Conservation (phyloP, 192 early-diverging fungal species). For the Coemansia sp. region DNA sequence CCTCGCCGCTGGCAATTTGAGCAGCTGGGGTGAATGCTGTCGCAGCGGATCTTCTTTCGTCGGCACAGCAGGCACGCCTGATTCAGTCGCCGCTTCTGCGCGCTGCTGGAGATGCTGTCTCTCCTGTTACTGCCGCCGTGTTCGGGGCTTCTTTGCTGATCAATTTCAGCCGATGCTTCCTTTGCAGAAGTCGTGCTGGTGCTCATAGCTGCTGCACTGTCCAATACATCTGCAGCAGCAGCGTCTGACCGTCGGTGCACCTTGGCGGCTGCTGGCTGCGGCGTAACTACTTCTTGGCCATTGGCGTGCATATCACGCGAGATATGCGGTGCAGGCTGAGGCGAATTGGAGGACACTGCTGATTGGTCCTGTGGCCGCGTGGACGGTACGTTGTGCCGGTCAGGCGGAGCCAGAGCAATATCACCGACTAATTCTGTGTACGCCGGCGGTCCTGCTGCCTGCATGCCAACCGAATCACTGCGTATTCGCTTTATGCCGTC, state of each 20-base stretch:
- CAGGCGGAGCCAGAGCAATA: conserved; percentile 1
- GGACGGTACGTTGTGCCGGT: conserved; percentile 3
- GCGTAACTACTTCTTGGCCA: conserved; percentile 3
- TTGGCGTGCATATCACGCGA: conserved; percentile 20
- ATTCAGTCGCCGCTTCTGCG: conserved; percentile 51
- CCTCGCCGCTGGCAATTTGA: conserved; percentile 50
- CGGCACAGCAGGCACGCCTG: conserved; percentile 53
- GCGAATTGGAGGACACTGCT: conserved; percentile 1
- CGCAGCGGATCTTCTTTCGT: conserved; percentile 54
- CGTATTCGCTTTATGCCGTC: conserved; percentile 23
- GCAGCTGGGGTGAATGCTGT: conserved; percentile 49
- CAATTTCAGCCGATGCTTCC: background rate
- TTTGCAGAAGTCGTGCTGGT: background rate
- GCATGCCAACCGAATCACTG: conserved; percentile 3
- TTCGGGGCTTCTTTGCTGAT: background rate
- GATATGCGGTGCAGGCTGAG: conserved; percentile 5
- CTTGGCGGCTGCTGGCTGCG: background rate
- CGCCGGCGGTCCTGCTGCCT: background rate
- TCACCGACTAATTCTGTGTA: background rate
- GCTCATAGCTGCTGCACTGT: background rate
- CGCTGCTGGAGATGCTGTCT: conserved; percentile 4
- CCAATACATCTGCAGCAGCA: background rate
- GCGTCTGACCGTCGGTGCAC: background rate
- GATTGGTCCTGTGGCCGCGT: background rate
- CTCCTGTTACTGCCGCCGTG: conserved; percentile 4